Conservation (phyloP, 768 basidiomycete genomes). For the Mycena galericulata region DNA sequence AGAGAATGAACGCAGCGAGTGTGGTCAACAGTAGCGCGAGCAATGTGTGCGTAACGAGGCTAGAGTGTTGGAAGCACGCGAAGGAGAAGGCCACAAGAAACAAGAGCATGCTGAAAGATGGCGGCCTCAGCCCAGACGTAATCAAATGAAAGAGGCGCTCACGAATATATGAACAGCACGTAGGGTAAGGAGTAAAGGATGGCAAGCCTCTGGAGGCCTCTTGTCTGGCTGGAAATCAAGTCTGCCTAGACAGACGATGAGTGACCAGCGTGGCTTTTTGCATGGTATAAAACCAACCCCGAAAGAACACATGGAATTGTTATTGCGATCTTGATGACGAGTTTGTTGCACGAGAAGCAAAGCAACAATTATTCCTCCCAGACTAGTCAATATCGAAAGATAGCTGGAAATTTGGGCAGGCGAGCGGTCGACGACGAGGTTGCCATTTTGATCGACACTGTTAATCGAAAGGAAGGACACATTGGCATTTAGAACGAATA, state of each 20-base stretch:
- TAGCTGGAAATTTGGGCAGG: constrained; percentile 64
- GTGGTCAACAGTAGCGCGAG: constrained; percentile 46
- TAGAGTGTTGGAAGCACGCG: constrained; percentile 46
- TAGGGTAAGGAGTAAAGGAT: constrained; percentile 67
- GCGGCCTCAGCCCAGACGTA: not conserved
- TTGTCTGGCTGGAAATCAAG: constrained; percentile 26
- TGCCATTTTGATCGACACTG: constrained; percentile 46
- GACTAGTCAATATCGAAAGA: constrained; percentile 58
- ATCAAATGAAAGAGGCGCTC: constrained; percentile 43
- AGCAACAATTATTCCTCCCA: constrained; percentile 61
- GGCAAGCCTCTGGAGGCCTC: constrained; percentile 63
- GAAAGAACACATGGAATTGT: too few species aligned
- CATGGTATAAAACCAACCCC: too few species aligned
- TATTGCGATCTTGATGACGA: constrained; percentile 50
- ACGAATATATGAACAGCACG: constrained; percentile 71
- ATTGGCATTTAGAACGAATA: constrained; percentile 69
- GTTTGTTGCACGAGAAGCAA: constrained; percentile 61
- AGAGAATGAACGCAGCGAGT: constrained; percentile 50
- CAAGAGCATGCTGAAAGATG: constrained; percentile 50
- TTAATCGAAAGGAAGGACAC: constrained; percentile 71
- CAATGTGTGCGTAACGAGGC: constrained; percentile 40
- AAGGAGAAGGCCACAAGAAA: constrained; percentile 54
- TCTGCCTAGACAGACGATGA: not conserved
- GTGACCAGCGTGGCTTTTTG: too few species aligned
- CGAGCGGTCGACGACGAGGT: constrained; percentile 41